Conservation (phyloP, 2,329 filamentous ascomycete genomes). For the Beauveria pseudobassiana region DNA sequence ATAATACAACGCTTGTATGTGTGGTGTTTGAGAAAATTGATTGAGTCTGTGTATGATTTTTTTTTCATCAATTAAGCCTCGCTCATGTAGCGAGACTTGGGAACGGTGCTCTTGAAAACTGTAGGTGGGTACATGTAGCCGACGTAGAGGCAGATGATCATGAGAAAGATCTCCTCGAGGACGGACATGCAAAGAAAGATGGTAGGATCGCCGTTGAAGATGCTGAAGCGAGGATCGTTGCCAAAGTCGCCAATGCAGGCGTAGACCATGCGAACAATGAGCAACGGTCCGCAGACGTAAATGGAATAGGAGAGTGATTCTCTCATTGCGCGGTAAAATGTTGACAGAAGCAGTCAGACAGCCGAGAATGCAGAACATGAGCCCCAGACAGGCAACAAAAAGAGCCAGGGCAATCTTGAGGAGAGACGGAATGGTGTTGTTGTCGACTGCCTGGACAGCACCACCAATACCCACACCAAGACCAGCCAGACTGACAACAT, state of each 20-base stretch:
- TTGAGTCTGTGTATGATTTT: no score
- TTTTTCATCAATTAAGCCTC: not conserved
- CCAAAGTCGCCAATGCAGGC: slow-evolving; percentile 13
- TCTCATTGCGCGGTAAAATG: slow-evolving; percentile 6
- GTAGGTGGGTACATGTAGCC: slow-evolving; percentile 11
- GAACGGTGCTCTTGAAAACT: not conserved
- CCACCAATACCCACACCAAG: slow-evolving; percentile 12
- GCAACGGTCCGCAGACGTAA: slow-evolving; percentile 10
- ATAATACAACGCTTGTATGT: not conserved
- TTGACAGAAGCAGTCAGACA: slow-evolving; percentile 2
- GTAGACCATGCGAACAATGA: slow-evolving; percentile 14
- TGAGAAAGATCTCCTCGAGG: slow-evolving; percentile 13
- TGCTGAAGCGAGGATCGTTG: slow-evolving; percentile 10
- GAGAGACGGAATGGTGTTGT: slow-evolving; percentile 5
- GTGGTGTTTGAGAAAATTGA: no score
- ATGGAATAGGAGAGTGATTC: slow-evolving; percentile 11
- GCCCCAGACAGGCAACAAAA: slow-evolving; percentile 12
- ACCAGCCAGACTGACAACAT: slow-evolving; percentile 11
- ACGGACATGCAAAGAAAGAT: slow-evolving; percentile 15
- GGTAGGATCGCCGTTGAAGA: slow-evolving; percentile 13
- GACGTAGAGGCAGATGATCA: slow-evolving; percentile 13
- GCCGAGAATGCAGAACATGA: slow-evolving; percentile 12
- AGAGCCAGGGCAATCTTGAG: slow-evolving; percentile 12
- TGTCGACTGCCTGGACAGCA: slow-evolving; percentile 10
- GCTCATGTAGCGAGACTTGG: slow-evolving; percentile 6